These are phyloP conservation scores for Larix sibirica DNA, from an alignment of 83 land plant genomes.

Conservation along the genomic window DNA sequence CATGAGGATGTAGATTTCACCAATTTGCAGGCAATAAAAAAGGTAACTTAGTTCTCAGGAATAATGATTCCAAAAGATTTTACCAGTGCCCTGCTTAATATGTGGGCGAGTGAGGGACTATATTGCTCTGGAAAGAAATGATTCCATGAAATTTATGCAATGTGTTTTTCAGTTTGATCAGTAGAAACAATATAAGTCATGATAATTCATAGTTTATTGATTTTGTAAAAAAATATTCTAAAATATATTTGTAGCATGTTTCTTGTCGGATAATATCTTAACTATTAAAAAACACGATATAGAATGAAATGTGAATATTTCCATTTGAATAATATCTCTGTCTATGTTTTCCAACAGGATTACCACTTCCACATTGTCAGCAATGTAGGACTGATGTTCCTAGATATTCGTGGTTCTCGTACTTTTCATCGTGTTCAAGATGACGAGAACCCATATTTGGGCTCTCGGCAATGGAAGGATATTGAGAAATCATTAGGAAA, in stretches of 20 bases:
- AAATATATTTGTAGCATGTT: background rate
- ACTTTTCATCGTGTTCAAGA: slow-evolving; percentile 45
- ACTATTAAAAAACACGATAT: background rate
- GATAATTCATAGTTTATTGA: background rate
- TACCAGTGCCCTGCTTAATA: background rate
- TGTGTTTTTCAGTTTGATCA: background rate
- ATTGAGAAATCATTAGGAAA: slow-evolving; percentile 32
- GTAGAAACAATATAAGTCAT: background rate
- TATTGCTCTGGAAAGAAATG: no score
- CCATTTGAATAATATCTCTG: background rate
- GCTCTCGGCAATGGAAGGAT: slow-evolving; percentile 41
- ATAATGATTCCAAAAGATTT: background rate
- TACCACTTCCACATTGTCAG: slow-evolving; percentile 49
- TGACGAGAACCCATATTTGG: slow-evolving; percentile 39
- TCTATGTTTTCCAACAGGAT: slow-evolving; percentile 33
- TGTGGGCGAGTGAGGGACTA: no score
- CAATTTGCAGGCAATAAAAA: slow-evolving; percentile 25
- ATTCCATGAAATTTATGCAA: background rate
- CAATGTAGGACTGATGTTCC: slow-evolving; percentile 50
- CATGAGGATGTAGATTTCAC: slow-evolving; percentile 41
- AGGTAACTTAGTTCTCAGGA: slow-evolving; percentile 26
- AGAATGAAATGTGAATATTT: slow-evolving; percentile 9
- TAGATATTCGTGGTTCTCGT: slow-evolving; percentile 58
- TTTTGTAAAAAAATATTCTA: background rate
- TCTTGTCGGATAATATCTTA: background rate